Conservation (phyloP, 208 protist genomes). For the Leishmania gerbilli region DNA sequence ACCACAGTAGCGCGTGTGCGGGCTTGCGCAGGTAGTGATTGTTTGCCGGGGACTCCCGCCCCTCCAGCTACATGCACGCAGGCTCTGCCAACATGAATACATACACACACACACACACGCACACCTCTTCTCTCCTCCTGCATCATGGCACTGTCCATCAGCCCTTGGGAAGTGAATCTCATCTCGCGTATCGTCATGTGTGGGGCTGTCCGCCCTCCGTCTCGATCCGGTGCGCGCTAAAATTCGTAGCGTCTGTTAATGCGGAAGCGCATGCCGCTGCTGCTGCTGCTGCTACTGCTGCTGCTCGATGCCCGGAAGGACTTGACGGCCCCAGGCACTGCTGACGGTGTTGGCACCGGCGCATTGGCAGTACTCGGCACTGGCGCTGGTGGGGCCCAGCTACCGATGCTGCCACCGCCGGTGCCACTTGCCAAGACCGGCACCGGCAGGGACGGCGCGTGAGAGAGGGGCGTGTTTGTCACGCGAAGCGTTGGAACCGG, state of each 20-base stretch:
- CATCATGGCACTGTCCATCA: background rate
- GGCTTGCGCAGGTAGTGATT: background rate
- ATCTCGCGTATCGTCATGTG: background rate
- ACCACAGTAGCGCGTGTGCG: background rate
- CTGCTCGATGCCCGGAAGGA: slow-evolving; percentile 21
- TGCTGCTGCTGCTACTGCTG: slow-evolving; percentile 27
- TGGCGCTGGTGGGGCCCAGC: background rate
- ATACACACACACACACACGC: background rate
- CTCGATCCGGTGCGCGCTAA: background rate
- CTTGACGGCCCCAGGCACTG: slow-evolving; percentile 5
- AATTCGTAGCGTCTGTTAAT: slow-evolving; percentile 16
- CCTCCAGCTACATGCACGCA: background rate
- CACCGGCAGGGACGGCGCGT: background rate
- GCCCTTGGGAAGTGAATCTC: background rate
- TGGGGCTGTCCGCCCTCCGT: background rate
- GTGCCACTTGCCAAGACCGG: slow-evolving; percentile 3
- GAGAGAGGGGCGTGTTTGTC: background rate
- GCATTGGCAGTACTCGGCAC: background rate
- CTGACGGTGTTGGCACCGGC: background rate
- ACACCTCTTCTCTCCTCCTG: background rate
- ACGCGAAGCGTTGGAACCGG: background rate
- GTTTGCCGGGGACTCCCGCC: background rate
- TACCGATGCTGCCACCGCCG: background rate
- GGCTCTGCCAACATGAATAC: background rate
- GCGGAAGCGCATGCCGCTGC: slow-evolving; percentile 6